phyloP scores from a whole-genome alignment of 345 rosid genomes.

The Durio zibethinus region DNA sequence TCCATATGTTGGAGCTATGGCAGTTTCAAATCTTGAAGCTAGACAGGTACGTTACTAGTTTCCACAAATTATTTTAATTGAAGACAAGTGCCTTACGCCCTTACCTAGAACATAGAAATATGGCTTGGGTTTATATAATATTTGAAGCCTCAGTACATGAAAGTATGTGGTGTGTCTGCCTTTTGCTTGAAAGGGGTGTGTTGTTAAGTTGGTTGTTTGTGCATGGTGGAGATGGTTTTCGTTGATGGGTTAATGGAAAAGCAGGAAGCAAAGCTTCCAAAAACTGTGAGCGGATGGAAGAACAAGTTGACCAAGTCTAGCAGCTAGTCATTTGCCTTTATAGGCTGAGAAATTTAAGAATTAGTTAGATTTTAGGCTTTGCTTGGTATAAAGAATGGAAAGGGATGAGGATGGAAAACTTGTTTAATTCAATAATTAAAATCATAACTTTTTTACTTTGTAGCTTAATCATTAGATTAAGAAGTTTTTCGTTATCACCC shows the following conservation, averaged over 20 bases:
- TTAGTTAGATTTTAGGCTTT: neutral
- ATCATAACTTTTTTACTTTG: too few species aligned
- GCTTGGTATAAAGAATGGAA: too few species aligned
- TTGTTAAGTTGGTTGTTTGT: neutral
- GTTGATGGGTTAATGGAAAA: neutral
- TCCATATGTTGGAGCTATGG: constrained; percentile 99
- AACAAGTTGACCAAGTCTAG: neutral
- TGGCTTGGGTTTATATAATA: neutral
- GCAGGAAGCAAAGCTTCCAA: neutral
- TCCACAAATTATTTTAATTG: neutral
- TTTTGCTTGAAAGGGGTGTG: neutral
- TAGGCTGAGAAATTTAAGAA: neutral
- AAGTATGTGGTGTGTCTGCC: neutral
- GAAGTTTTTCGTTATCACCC: too few species aligned
- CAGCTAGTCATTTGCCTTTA: neutral
- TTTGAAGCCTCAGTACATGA: neutral
- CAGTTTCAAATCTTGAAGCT: constrained; percentile 95
- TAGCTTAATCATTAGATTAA: too few species aligned
- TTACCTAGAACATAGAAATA: neutral
- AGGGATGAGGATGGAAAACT: too few species aligned
- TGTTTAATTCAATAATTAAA: too few species aligned
- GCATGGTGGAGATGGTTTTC: neutral
- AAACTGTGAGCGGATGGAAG: neutral
- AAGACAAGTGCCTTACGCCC: neutral
- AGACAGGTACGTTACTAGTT: constrained; percentile 60